A percentile compares a stretch with the other conserved stretches of the same genome.
Conservation (phyloP, 306 rosid genomes). For the cucumber (Cucumis sativus) region Cucumber_9930_V3 NC_026660.2:1565501-1566000, state of each 20-base stretch:
- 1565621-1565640: no score
- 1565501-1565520: no score
- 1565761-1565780: not conserved
- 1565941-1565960: not conserved
- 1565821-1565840: not conserved
- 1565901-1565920: not conserved
- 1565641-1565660: no score
- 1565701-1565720: no score
- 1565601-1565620: no score
- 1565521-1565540: no score
- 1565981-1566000: not conserved
- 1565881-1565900: not conserved
- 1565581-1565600: no score
- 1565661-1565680: no score
- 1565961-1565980: not conserved
- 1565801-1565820: constrained; percentile 1
- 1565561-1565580: no score
- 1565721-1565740: no score
- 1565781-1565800: constrained; percentile 1
- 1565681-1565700: no score
- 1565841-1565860: not conserved
- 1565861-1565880: not conserved
- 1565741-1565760: not conserved
- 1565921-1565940: not conserved
- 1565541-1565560: no score